Evolutionary conservation across 2,329 filamentous ascomycete species (phyloP).

Genomic region (Penicillium sp.): DNA sequence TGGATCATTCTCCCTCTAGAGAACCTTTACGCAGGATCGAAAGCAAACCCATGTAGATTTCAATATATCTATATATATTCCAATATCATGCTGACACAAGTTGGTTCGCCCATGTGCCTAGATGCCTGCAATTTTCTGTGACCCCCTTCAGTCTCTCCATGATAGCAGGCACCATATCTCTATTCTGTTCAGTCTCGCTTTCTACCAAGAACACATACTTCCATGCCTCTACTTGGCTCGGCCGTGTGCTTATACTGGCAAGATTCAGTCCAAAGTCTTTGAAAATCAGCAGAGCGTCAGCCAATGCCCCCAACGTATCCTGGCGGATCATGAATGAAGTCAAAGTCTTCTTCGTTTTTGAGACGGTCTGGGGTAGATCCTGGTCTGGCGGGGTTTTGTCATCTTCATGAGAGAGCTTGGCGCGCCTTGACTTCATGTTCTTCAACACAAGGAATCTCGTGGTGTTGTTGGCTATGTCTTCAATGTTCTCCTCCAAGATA

Average conservation of each 20-base stretch:
- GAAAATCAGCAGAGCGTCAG: constrained; percentile 80
- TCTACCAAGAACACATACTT: constrained; percentile 96
- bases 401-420: constrained; percentile 25
- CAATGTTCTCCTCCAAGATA: constrained; percentile 61
- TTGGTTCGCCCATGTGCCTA: constrained; percentile 49
- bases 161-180: constrained; percentile 36
- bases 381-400: constrained; percentile 15
- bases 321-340: constrained; percentile 85
- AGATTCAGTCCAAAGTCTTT: constrained; percentile 74
- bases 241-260: constrained; percentile 87
- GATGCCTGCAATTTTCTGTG: constrained; percentile 45
- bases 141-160: constrained; percentile 40
- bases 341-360: constrained; percentile 61
- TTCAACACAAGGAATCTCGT: constrained; percentile 53
- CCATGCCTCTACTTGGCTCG: constrained; percentile 75
- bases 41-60: neutral
- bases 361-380: neutral
- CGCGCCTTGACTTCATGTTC: constrained; percentile 38
- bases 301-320: constrained; percentile 77
- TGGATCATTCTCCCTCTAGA: neutral
- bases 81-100: constrained; percentile 20
- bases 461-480: constrained; percentile 53
- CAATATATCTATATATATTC: neutral
- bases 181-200: constrained; percentile 60
- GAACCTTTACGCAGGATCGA: neutral